Base-by-base conservation (phyloP, 768 basidiomycete species). In the Boletus vinaceobasis region DNA sequence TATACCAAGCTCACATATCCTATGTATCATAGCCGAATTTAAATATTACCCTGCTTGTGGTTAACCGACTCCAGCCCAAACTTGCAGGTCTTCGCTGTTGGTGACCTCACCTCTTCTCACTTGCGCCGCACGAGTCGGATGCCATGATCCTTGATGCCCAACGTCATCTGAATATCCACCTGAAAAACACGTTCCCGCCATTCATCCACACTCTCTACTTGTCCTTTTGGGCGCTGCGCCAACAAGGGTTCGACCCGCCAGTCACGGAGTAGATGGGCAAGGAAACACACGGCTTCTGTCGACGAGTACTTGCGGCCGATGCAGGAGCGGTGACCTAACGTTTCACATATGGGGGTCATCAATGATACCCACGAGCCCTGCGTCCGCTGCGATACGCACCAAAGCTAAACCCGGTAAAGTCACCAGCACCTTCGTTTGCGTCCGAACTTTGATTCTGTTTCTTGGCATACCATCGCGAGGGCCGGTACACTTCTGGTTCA, bases 241-340 rank as follows among this genome's bases (percentile, higher is more conserved):
- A 82, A 60, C 13, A 73, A 43, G 1, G 80, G 79, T 52, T 79
- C 75, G 11, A 84, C 62, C 26, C 65, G 73, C 77, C 77, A 84
- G 46, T 83, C 82, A 5, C 79, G 70, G 10, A 82, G 63, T 5
- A 84, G 62, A 58, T 76, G 65, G 0, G 79, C 73, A n/a, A 85
- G 72, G 72, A 84, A 80, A 43, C 74, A 75, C 15, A 84, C 74
- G 1, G 75, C 73, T 62, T 85, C 82, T 0, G 73, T 74, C 1
- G 73, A 71, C 1, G 82, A 77, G 57, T 84, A 85, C 56, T 77
- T 80, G 36, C 79, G 70, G 4, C 83, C 84, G 5, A 82, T 69
- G 58, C 83, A 85, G 4, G 64, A 48, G 14, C 81, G 74, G 17
- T 79, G 77, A 21, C 79, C 79, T 75, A 57, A 11, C 48, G 33